A percentile compares a stretch with the other conserved stretches of the same genome.
These are phyloP conservation scores for Rhynchospora breviuscula DNA, from an alignment of 176 grass and related monocot species.

Conservation along the genomic window DNA sequence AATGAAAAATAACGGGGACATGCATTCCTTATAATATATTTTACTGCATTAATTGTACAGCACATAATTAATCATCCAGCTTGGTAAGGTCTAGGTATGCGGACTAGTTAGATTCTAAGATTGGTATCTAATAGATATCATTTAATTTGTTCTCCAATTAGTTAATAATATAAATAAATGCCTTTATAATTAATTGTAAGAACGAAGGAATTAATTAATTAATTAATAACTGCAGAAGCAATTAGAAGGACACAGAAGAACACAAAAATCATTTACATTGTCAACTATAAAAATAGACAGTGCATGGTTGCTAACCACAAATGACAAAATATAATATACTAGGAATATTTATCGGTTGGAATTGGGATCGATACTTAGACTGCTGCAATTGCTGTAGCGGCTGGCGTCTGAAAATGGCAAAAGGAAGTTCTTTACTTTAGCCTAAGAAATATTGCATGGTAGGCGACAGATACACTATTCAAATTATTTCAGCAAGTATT, in stretches of 20 bases:
- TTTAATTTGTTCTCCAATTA: too few species aligned
- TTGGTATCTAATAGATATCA: too few species aligned
- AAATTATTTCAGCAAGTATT: not conserved
- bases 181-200: too few species aligned
- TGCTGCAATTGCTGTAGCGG: constrained; percentile 16
- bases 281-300: not conserved
- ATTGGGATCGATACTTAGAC: constrained; percentile 38
- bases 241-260: not conserved
- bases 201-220: too few species aligned
- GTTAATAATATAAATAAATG: too few species aligned
- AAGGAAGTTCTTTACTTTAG: constrained; percentile 24
- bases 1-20: too few species aligned
- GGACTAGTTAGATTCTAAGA: too few species aligned
- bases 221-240: too few species aligned
- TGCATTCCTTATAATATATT: too few species aligned
- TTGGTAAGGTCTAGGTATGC: too few species aligned
- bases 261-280: not conserved
- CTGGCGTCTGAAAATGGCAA: constrained; percentile 34
- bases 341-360: constrained; percentile 9
- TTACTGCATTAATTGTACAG: too few species aligned
- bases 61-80: too few species aligned
- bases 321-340: not conserved
- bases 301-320: not conserved
- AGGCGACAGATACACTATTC: constrained; percentile 8
- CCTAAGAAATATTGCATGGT: not conserved